Conservation (phyloP, 768 basidiomycete species). For the Mycena galericulata region DNA sequence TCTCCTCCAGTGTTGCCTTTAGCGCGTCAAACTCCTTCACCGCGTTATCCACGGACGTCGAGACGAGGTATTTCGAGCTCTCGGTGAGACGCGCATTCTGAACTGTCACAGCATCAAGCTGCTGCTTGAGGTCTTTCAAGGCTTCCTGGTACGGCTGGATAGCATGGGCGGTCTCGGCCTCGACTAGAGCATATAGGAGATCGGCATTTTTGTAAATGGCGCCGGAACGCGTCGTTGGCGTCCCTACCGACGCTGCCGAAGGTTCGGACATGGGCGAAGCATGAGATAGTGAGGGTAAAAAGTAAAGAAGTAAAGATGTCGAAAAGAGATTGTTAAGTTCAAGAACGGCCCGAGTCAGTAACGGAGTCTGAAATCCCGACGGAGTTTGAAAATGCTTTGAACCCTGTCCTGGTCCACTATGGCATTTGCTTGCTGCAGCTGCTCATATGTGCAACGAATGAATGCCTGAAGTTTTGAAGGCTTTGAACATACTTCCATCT, state of each 20-base stretch:
- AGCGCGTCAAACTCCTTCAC: conserved; percentile 2
- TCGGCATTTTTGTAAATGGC: conserved; percentile 21
- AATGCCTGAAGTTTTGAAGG: too few species aligned
- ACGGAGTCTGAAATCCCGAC: too few species aligned
- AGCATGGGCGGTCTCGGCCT: conserved; percentile 13
- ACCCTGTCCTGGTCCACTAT: too few species aligned
- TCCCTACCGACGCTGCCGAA: background rate
- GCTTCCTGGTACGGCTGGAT: conserved; percentile 15
- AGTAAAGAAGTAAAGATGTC: background rate
- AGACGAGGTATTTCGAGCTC: background rate
- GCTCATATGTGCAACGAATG: too few species aligned
- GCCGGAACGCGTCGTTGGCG: conserved; percentile 8
- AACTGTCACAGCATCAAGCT: background rate
- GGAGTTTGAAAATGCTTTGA: too few species aligned
- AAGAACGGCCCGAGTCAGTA: background rate
- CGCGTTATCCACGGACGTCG: background rate
- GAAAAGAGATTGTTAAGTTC: background rate
- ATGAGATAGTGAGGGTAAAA: conserved; percentile 1
- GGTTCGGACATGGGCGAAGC: conserved; percentile 8
- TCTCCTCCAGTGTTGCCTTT: background rate
- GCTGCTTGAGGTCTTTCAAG: background rate
- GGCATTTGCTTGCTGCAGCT: too few species aligned
- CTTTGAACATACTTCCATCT: too few species aligned
- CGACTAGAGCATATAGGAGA: conserved; percentile 12
- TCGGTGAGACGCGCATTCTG: background rate